Percentiles rank a stretch among this genome's conserved stretches.
Evolutionary conservation across 257 asterid genomes (phyloP).

Genomic region (Solanum pennellii): DNA sequence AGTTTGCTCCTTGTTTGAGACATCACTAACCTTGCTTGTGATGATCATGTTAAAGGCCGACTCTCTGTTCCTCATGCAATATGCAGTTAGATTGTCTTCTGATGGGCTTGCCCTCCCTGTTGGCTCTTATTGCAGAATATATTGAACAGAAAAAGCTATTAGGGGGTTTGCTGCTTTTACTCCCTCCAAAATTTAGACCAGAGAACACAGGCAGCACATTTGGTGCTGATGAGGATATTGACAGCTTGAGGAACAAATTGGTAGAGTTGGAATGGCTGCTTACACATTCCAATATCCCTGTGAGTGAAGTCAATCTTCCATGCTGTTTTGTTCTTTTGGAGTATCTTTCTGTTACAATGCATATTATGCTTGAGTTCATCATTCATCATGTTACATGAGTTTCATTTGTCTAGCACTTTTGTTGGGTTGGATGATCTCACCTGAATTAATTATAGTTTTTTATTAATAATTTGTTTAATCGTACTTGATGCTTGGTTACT

Average conservation of each 20-base stretch:
- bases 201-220: constrained; percentile 21
- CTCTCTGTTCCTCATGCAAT: neutral
- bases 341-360: neutral
- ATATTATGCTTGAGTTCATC: neutral
- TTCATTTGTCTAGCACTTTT: neutral
- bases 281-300: constrained; percentile 62
- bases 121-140: constrained; percentile 49
- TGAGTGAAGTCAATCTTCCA: constrained; percentile 22
- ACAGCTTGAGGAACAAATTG: constrained; percentile 25
- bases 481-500: neutral
- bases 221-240: constrained; percentile 22
- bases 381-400: neutral
- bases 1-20: neutral
- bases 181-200: constrained; percentile 63
- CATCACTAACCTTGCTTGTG: neutral
- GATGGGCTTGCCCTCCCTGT: neutral
- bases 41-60: neutral
- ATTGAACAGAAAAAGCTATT: constrained; percentile 63
- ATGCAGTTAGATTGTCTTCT: neutral
- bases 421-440: neutral
- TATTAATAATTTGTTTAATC: neutral
- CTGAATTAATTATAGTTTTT: neutral
- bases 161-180: constrained; percentile 78
- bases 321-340: neutral
- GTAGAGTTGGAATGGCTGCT: constrained; percentile 60